Base-by-base conservation (phyloP, 2,329 filamentous ascomycete genomes). In the Claviceps sp. region DNA sequence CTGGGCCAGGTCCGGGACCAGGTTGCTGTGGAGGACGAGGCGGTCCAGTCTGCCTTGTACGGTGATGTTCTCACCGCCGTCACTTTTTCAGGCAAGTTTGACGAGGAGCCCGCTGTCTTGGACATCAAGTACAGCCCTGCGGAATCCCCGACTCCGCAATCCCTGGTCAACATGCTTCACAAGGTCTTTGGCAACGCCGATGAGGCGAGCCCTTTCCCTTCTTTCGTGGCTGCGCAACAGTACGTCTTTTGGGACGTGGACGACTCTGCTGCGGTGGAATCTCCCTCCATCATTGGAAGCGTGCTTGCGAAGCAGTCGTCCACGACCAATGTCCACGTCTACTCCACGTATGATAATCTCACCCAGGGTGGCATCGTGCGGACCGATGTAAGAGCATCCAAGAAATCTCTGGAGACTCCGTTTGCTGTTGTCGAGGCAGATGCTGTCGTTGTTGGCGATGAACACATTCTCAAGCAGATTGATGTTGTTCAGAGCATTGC, bases 211-310 rank as follows among this genome's bases (percentile, higher is more conserved):
- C 61, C 66, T 52, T 64, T 64, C 55, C 66, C 59, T 53, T 73
- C 56, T n/a, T 65, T 74, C 47, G 67, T 82, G 51, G 73, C 80
- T 58, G 81, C 83, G 20, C 78, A 87, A 66, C 86, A 97, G 68
- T 97, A 93, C 72, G 84, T 84, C 13, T 96, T 98, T 77, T 97
- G 90, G 89, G 87, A 96, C 59, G 66, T 86, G 42, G 91, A 95
- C 63, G 78, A 82, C 65, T 89, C 89, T 30, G 69, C 74, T 1
- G 78, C 84, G 50, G 75, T 77, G 50, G 73, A 74, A 54, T 82
- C 88, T 1, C 84, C 88, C 11, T 70, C 78, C 22, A 78, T 73
- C 40, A 64, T 84, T 30, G 76, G 77, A 56, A 73, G 69, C 53
- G 63, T 81, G 13, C 79, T 74, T 74, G 91, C 83, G 75, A 82